Evolutionary conservation across 1,284 basidiomycete genomes (phyloP).

Genomic region (Sanghuangporus baumii): DNA sequence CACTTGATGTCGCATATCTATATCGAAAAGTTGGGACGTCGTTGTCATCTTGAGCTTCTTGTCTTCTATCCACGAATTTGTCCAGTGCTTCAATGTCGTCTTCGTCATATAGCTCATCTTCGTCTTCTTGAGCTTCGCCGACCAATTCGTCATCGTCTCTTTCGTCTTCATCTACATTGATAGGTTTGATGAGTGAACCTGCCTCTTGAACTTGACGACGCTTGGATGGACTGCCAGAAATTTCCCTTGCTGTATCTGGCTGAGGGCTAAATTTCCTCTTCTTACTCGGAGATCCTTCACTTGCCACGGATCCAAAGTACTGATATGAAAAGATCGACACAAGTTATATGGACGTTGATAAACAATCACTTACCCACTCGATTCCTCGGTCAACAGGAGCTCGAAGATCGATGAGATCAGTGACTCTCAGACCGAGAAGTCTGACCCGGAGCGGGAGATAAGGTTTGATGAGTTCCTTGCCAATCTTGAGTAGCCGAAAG

Average conservation of each 20-base stretch:
- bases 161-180: constrained; percentile 29
- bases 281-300: constrained; percentile 8
- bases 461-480: constrained; percentile 74
- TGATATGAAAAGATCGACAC: background rate
- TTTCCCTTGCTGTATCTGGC: background rate
- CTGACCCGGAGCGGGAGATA: constrained; percentile 76
- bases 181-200: constrained; percentile 5
- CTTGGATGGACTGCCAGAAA: constrained; percentile 2
- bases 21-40: constrained; percentile 11
- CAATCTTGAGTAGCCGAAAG: constrained; percentile 44
- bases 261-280: constrained; percentile 12
- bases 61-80: background rate
- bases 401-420: constrained; percentile 77
- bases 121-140: constrained; percentile 2
- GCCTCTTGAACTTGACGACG: constrained; percentile 12
- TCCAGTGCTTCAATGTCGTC: background rate
- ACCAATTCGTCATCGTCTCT: constrained; percentile 24
- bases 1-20: background rate
- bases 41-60: background rate
- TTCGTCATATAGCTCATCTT: constrained; percentile 6
- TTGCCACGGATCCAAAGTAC: constrained; percentile 10
- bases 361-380: constrained; percentile 45
- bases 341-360: background rate
- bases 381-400: constrained; percentile 46
- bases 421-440: constrained; percentile 78